Conservation (phyloP, 805 yeast genomes). For the Lipomyces starkeyi region DNA sequence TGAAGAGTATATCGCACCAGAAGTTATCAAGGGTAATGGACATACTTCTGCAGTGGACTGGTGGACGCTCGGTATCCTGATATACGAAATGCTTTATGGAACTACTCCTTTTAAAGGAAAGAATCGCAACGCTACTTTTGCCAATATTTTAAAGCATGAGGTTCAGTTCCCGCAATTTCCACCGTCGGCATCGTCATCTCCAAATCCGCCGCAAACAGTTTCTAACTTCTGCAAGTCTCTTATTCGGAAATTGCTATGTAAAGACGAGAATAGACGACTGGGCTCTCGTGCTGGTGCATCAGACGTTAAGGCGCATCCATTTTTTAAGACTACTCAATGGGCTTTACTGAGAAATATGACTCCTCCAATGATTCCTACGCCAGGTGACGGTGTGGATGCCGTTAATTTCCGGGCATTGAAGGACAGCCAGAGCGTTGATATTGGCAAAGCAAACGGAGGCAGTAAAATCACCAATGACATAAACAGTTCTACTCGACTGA, state of each 20-base stretch:
- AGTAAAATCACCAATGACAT: conserved; percentile 11
- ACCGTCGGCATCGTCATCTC: conserved; percentile 29
- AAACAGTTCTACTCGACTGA: neutral
- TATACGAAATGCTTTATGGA: conserved; percentile 94
- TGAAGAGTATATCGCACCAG: conserved; percentile 98
- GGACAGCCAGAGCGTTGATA: conserved; percentile 46
- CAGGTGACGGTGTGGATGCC: conserved; percentile 62
- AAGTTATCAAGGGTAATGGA: conserved; percentile 94
- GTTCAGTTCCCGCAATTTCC: conserved; percentile 63
- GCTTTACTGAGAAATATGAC: conserved; percentile 88
- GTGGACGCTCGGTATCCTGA: conserved; percentile 97
- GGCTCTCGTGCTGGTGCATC: conserved; percentile 96
- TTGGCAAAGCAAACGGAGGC: conserved; percentile 37
- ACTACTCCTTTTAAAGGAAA: conserved; percentile 96
- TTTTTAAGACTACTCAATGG: conserved; percentile 93
- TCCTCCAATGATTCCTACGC: conserved; percentile 94
- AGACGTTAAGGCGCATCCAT: conserved; percentile 88
- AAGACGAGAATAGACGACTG: conserved; percentile 85
- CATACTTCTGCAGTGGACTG: conserved; percentile 98
- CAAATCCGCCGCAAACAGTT: conserved; percentile 52
- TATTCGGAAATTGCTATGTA: conserved; percentile 79
- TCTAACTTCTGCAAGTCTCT: conserved; percentile 79
- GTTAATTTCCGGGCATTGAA: conserved; percentile 41
- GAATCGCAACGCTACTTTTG: conserved; percentile 86
- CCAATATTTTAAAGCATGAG: conserved; percentile 83